phyloP scores from a whole-genome alignment of 169 alveolate species.

The Babesia bigemina region DNA sequence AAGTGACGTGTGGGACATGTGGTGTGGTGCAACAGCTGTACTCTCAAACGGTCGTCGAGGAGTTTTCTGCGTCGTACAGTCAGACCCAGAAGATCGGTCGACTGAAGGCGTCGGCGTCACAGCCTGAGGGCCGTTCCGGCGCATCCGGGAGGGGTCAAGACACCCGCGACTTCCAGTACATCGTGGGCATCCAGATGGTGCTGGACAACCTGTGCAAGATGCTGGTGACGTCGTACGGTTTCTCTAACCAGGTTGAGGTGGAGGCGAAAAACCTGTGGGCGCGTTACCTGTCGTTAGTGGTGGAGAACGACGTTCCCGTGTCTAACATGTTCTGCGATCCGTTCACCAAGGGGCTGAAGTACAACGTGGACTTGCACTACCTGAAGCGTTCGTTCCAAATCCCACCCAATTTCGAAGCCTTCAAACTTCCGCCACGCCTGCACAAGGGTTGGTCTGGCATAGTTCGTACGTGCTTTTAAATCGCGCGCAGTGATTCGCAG shows the following conservation, averaged over 20 bases:
- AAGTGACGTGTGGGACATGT: constrained; percentile 45
- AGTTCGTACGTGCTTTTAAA: background rate
- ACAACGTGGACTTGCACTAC: constrained; percentile 26
- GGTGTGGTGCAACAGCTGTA: constrained; percentile 59
- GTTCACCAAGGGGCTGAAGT: constrained; percentile 25
- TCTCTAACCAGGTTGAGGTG: constrained; percentile 48
- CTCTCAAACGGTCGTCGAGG: constrained; percentile 50
- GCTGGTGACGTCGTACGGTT: constrained; percentile 34
- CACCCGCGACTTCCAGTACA: constrained; percentile 27
- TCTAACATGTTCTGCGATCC: constrained; percentile 49
- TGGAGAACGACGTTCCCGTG: constrained; percentile 48
- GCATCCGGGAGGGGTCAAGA: background rate
- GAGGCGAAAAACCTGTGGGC: constrained; percentile 59
- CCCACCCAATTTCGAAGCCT: constrained; percentile 11
- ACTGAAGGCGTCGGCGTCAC: background rate
- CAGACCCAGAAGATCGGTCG: constrained; percentile 51
- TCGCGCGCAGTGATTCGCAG: constrained; percentile 15
- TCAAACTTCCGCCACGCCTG: constrained; percentile 12
- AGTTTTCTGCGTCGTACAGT: constrained; percentile 36
- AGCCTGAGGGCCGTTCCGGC: background rate
- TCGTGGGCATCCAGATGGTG: constrained; percentile 52
- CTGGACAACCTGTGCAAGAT: constrained; percentile 44
- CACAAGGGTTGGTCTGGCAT: constrained; percentile 16
- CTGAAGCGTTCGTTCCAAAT: constrained; percentile 36
- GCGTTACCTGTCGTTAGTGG: constrained; percentile 6